phyloP scores from a whole-genome alignment of 2,329 filamentous ascomycete species.

The Aspergillus sp. region DNA sequence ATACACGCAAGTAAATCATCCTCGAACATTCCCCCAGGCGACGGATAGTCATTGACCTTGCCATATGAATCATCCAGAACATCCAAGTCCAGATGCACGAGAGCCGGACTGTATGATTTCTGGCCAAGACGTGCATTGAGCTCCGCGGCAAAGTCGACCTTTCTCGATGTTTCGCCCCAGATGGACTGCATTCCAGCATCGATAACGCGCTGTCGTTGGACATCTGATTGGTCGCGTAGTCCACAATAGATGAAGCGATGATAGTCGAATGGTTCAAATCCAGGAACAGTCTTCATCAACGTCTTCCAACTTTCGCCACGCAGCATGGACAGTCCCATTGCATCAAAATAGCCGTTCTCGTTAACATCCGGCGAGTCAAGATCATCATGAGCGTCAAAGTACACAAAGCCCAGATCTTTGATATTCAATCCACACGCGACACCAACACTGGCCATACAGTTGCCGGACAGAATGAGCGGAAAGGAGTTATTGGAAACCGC shows the following conservation, averaged over 20 bases:
- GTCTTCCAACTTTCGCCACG: slow-evolving; percentile 28
- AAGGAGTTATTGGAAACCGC: slow-evolving; percentile 25
- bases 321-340: slow-evolving; percentile 34
- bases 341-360: slow-evolving; percentile 34
- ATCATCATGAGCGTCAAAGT: slow-evolving; percentile 44
- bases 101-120: slow-evolving; percentile 10
- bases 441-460: slow-evolving; percentile 34
- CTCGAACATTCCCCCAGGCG: slow-evolving; percentile 27
- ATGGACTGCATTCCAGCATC: slow-evolving; percentile 24
- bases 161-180: slow-evolving; percentile 17
- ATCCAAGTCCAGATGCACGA: slow-evolving; percentile 36
- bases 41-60: slow-evolving; percentile 33
- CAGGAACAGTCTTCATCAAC: slow-evolving; percentile 27
- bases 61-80: slow-evolving; percentile 29
- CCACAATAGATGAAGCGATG: slow-evolving; percentile 21
- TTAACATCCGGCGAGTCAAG: slow-evolving; percentile 32
- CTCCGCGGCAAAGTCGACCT: slow-evolving; percentile 13
- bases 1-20: slow-evolving; percentile 9
- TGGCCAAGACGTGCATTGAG: slow-evolving; percentile 5
- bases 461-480: slow-evolving; percentile 36
- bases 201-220: slow-evolving; percentile 26
- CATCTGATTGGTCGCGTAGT: slow-evolving; percentile 19
- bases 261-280: slow-evolving; percentile 13
- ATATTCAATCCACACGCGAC: slow-evolving; percentile 30
- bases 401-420: slow-evolving; percentile 29